Evolutionary conservation across 345 rosid species (phyloP), one percentile per base, ranked within the genome.

Genomic region (Gossypium turneri): DNA sequence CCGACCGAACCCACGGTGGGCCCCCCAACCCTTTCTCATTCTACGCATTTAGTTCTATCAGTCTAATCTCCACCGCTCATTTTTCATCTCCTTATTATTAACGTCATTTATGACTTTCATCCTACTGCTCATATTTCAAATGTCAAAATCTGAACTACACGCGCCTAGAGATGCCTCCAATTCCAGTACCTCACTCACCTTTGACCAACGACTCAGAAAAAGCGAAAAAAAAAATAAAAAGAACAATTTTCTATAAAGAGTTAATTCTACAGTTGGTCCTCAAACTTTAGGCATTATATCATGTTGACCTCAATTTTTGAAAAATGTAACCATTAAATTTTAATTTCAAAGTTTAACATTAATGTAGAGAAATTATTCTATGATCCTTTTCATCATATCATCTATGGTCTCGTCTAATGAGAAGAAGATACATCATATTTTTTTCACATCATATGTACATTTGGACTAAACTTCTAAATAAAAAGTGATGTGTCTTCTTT

Each of bases 161-260:
- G 79, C 71, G 60, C 70, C 5, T 34, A 60, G 44, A 73, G 50
- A 41, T 75, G 45, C 75, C 74, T 3, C 38, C 11, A 61, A 3
- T 69, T 34, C 61, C 60, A 60, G 12, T 20, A 45, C 70, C 16
- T 8, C 73, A 73, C 62, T 27, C 19, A n/a, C 60, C 75, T 83
- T 84, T 85, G 91, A 86, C 87, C 86, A 77, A 75, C 56, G 78
- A 80, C 81, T 78, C 58, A 74, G 65, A 45, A 75, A 75, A 51
- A 52, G 19, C 19, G 19, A 16, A 52, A 52, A 52, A 4, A 17
- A 29, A 57, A 9, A 17, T 13, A 34, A 82, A 60, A 47, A 1
- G 4, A 41, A 17, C 48, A 16, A 67, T 62, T 20, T 34, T 48
- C 41, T 4, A 10, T 2, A 34, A 34, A 5, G 41, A 34, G 41